Conservation (phyloP, 2,329 filamentous ascomycete genomes). For the Raffaelea deltoideospora region DNA sequence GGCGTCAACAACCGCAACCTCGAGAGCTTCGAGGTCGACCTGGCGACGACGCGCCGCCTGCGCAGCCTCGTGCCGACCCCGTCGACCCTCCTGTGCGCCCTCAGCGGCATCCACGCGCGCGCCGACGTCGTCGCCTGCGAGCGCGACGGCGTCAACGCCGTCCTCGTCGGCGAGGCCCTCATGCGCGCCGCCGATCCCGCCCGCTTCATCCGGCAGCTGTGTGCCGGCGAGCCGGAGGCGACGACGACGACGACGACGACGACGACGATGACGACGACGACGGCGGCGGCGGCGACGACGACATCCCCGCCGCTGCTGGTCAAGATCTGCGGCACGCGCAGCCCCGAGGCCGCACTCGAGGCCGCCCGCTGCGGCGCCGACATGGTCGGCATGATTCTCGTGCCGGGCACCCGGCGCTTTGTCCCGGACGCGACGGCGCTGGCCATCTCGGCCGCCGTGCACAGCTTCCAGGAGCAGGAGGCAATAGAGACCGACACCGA, state of each 20-base stretch:
- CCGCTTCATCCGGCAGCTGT: conserved; percentile 69
- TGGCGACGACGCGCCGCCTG: conserved; percentile 78
- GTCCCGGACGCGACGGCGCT: conserved; percentile 66
- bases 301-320: conserved; percentile 41
- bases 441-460: conserved; percentile 67
- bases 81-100: conserved; percentile 79
- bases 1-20: conserved; percentile 97
- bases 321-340: conserved; percentile 91
- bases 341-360: conserved; percentile 60
- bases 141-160: conserved; percentile 77
- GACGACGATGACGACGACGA: conserved; percentile 33
- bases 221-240: conserved; percentile 37
- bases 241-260: neutral
- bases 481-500: too few species aligned
- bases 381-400: conserved; percentile 83
- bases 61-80: conserved; percentile 73
- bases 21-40: conserved; percentile 91
- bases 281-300: conserved; percentile 10
- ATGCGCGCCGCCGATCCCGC: conserved; percentile 81
- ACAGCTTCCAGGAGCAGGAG: conserved; percentile 26
- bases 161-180: conserved; percentile 87
- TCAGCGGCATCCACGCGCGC: conserved; percentile 84
- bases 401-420: conserved; percentile 63
- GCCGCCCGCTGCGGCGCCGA: conserved; percentile 83
- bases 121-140: conserved; percentile 81